Base-by-base conservation (phyloP, 208 protist species). In the Trypanosoma theileri region DNA sequence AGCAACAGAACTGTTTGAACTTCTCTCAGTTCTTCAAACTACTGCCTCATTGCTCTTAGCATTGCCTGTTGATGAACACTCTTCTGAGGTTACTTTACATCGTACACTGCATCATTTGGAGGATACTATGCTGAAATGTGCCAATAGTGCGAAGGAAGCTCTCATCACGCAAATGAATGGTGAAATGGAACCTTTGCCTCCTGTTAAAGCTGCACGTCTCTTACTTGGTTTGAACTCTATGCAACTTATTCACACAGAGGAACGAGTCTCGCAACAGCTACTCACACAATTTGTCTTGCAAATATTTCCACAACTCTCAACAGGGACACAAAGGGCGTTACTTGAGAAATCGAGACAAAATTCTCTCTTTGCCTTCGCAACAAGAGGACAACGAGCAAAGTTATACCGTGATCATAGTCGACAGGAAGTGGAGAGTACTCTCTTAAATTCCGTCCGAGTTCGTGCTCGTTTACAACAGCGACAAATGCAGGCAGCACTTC, bases 231-330 rank as follows among this genome's bases (percentile, higher is more conserved):
- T 92, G 40, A 69, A 82, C 51, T 46, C 58, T 12, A 80, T 94
- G 53, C 75, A 77, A 24, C 76, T 88, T 6, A 61, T 88, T 31
- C 61, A 69, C 14, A 55, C 57, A 28, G 53, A 59, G 1, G 74
- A 83, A 48, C 28, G 55, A 31, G 46, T 11, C 13, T 76, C 75
- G 0, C 62, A 58, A 4, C 10, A 70, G 14, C 44, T 93, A 16
- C 51, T 88, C 46, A 61, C 64, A 26, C n/a, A 44, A 55, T 64
- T 90, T 53, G 67, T 86, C n/a, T 56, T 62, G 12, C 48, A 66
- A 59, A 68, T 95, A 24, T 93, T 93, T 52, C 87, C 90, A 21
- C 72, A 90, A 65, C 76, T 95, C 2, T 79, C 79, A 46, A 93
- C 84, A 22, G 79, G 85, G 17, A 95, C 90, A n/a, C 78, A 75